Conservation (phyloP, 306 rosid genomes). For the apple (Malus domestica) region ASM211411v1 NC_041799.1:21117501-21118000, state of each 20-base stretch:
- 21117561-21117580: too few species aligned
- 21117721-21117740: not conserved
- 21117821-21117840: not conserved
- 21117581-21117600: too few species aligned
- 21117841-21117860: constrained; percentile 6
- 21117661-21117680: not conserved
- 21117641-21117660: not conserved
- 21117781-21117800: not conserved
- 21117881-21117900: not conserved
- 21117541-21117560: too few species aligned
- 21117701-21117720: not conserved
- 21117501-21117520: too few species aligned
- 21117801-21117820: not conserved
- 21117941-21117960: not conserved
- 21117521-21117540: too few species aligned
- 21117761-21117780: constrained; percentile 8
- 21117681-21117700: not conserved
- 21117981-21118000: too few species aligned
- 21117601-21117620: not conserved
- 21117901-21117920: not conserved
- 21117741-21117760: not conserved
- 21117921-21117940: not conserved
- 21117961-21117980: constrained; percentile 1
- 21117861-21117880: constrained; percentile 2
- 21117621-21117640: not conserved